Conservation (phyloP, 2,329 filamentous ascomycete genomes). For the Aspergillus calidoustus region DNA sequence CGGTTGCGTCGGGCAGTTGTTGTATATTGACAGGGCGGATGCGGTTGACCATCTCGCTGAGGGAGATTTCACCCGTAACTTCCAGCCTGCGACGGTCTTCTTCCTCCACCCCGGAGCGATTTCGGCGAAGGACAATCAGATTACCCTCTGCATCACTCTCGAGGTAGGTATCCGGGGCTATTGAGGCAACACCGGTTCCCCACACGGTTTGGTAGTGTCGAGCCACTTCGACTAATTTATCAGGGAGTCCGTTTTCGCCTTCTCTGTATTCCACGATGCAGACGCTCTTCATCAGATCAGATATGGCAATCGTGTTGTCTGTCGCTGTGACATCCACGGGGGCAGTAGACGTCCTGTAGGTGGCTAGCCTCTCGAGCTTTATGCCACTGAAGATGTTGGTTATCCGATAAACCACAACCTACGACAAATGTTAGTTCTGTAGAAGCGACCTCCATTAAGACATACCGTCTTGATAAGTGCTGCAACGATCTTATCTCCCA, state of each 20-base stretch:
- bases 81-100: constrained; percentile 74
- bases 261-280: constrained; percentile 74
- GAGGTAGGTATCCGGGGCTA: constrained; percentile 76
- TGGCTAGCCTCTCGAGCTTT: constrained; percentile 70
- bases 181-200: constrained; percentile 75
- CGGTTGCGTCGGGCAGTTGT: constrained; percentile 65
- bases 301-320: constrained; percentile 77
- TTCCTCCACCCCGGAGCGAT: constrained; percentile 71
- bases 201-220: constrained; percentile 82
- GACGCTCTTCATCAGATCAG: constrained; percentile 92
- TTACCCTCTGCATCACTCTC: constrained; percentile 89
- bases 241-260: constrained; percentile 60
- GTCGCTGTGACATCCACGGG: constrained; percentile 80
- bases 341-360: constrained; percentile 80
- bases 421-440: neutral
- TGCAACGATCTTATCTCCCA: constrained; percentile 79
- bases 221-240: constrained; percentile 72
- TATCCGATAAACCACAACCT: constrained; percentile 65
- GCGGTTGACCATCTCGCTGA: constrained; percentile 92
- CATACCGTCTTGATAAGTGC: constrained; percentile 85
- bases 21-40: constrained; percentile 76
- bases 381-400: constrained; percentile 43
- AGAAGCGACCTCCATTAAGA: constrained; percentile 6
- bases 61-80: constrained; percentile 76
- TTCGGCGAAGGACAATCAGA: constrained; percentile 76